phyloP scores from a whole-genome alignment of 106 monocot species.

The Dioscorea zingiberensis region DNA sequence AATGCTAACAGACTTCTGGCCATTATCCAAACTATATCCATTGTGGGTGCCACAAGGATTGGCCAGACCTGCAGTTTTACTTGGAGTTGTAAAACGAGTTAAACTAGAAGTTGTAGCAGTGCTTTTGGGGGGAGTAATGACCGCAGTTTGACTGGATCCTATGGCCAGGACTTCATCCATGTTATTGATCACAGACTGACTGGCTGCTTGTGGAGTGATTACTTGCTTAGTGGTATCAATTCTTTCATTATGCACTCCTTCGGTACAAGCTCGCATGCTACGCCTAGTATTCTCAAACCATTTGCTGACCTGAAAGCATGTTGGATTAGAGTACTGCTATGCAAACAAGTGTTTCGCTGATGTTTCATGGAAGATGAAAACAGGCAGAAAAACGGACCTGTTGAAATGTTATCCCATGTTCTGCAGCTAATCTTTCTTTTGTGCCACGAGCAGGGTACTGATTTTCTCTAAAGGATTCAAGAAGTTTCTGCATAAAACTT shows the following conservation, averaged over 20 bases:
- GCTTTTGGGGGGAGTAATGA: neutral
- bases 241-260: neutral
- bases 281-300: constrained; percentile 51
- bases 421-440: constrained; percentile 39
- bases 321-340: neutral
- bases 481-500: constrained; percentile 33
- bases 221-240: neutral
- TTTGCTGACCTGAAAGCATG: constrained; percentile 36
- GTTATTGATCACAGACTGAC: too few species aligned
- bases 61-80: too few species aligned
- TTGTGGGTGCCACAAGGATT: too few species aligned
- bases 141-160: neutral
- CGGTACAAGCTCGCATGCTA: constrained; percentile 9
- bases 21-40: too few species aligned
- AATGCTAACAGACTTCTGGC: neutral
- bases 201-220: neutral
- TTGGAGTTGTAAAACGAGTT: too few species aligned
- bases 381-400: constrained; percentile 18
- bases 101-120: neutral
- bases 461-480: constrained; percentile 29
- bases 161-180: neutral
- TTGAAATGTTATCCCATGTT: constrained; percentile 24
- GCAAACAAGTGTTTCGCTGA: too few species aligned
- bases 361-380: neutral
- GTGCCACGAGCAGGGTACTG: constrained; percentile 32